Evolutionary conservation across 192 early-diverging fungal genomes (phyloP), one percentile per base, ranked within the genome.

Genomic region (Gonapodya sp.): DNA sequence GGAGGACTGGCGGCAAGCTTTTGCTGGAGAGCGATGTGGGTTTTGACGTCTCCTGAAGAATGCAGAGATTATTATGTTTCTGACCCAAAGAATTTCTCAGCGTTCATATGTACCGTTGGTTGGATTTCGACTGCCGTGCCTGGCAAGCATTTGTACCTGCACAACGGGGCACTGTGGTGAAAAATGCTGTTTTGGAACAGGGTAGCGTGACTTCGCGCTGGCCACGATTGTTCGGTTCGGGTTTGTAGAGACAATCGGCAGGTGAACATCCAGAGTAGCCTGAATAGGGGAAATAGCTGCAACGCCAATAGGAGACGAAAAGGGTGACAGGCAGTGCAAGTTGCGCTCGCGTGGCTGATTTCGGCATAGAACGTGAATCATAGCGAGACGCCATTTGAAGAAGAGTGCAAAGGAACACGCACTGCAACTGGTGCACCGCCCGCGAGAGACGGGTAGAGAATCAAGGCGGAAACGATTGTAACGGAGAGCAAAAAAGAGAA

Each of bases 51-150:
- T 8, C 46, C 46, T 64, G 24, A 64, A 24, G 8, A 64, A 16
- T 16, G 46, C 46, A 16, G 8, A 24, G 8, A 24, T 24, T 8
- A 64, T 64, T 8, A 64, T 8, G 8, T 31, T 81, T 30, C 80
- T 36, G 32, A 18, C 34, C 79, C 0, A 18, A 18, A 0, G 78
- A 31, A 31, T 16, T 24, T 16, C 30, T 34, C 31, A 32, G 31
- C 18, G 8, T 31, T 80, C 14, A 30, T 36, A 73, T 14, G 31
- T 18, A 81, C 81, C 79, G 24, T 79, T 78, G 35, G 81, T 77
- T n/a, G 81, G 81, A 36, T 82, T 82, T 30, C 81, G 32, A n/a
- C 78, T 82, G 8, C 81, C 81, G 75, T 82, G 81, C 24, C 81
- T n/a, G 18, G 81, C 81, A n/a, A 82, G 34, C 74, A 82, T 81